phyloP scores from a whole-genome alignment of 345 rosid genomes.

The Eutrema heterophyllum region DNA sequence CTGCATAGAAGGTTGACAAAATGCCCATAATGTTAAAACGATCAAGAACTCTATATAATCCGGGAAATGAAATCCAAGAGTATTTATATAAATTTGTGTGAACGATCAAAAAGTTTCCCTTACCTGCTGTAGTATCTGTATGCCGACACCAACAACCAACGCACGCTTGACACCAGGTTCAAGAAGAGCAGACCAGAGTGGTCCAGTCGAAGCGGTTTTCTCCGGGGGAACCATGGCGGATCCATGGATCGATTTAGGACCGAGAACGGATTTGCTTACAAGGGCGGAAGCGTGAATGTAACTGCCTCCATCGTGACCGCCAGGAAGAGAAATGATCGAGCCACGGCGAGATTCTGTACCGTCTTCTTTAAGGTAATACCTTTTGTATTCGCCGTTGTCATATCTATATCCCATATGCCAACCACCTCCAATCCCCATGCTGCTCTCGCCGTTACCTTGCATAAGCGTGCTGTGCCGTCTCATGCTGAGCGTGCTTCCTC shows the following conservation, averaged over 20 bases:
- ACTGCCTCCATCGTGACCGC: constrained; percentile 59
- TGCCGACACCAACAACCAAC: constrained; percentile 76
- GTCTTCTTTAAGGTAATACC: constrained; percentile 80
- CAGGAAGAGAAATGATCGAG: constrained; percentile 69
- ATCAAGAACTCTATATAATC: not conserved
- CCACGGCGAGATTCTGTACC: constrained; percentile 72
- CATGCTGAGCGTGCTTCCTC: constrained; percentile 61
- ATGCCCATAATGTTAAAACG: not conserved
- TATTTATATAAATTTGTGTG: not conserved
- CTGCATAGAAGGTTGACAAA: constrained; percentile 35
- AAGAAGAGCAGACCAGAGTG: constrained; percentile 72
- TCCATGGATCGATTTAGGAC: constrained; percentile 61
- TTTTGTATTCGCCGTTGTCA: constrained; percentile 72
- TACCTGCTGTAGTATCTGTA: constrained; percentile 96
- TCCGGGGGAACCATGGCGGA: constrained; percentile 70
- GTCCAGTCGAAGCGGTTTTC: constrained; percentile 51
- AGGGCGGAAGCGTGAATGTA: constrained; percentile 87
- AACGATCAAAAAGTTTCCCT: not conserved
- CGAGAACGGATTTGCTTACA: constrained; percentile 74
- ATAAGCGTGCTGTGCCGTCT: constrained; percentile 65
- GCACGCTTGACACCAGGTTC: constrained; percentile 94
- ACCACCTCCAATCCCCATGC: constrained; percentile 92
- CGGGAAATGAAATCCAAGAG: not conserved
- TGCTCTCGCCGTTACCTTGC: constrained; percentile 57
- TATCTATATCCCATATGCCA: constrained; percentile 98